Percentiles rank a stretch among this genome's conserved stretches.
phyloP scores from a whole-genome alignment of 768 basidiomycete genomes.

The Boletus rubescentipes region DNA sequence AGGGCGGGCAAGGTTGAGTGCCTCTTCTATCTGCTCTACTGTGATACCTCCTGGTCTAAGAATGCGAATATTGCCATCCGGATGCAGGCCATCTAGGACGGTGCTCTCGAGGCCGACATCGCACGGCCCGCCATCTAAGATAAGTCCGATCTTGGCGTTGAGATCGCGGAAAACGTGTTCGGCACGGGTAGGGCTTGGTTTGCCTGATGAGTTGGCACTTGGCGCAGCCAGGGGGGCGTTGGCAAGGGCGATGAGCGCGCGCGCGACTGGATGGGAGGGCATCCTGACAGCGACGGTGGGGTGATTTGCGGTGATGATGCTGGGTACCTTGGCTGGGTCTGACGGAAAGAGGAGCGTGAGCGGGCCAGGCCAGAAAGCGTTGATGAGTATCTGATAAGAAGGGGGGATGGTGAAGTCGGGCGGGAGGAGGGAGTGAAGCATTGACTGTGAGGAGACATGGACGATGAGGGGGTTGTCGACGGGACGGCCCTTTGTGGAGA shows the following conservation, averaged over 20 bases:
- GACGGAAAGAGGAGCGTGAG: constrained; percentile 89
- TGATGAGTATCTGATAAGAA: constrained; percentile 73
- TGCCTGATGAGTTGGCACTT: constrained; percentile 91
- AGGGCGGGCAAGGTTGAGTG: constrained; percentile 45
- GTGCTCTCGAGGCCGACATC: constrained; percentile 94
- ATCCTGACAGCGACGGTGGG: constrained; percentile 87
- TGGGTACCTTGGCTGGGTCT: constrained; percentile 57
- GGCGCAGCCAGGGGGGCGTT: constrained; percentile 87
- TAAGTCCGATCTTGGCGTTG: constrained; percentile 65
- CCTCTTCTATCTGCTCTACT: constrained; percentile 78
- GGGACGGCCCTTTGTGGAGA: constrained; percentile 87
- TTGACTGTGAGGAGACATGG: constrained; percentile 82
- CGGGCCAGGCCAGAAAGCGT: constrained; percentile 92
- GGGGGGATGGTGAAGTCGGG: constrained; percentile 55
- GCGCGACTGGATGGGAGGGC: constrained; percentile 91
- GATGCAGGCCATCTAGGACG: constrained; percentile 83
- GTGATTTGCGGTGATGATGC: constrained; percentile 77
- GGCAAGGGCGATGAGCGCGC: constrained; percentile 78
- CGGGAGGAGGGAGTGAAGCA: constrained; percentile 80
- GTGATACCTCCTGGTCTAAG: constrained; percentile 91
- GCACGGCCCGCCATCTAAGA: constrained; percentile 92
- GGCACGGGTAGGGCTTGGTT: constrained; percentile 90
- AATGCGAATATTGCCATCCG: constrained; percentile 74
- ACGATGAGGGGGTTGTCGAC: constrained; percentile 97
- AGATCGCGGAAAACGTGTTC: constrained; percentile 84